Percentiles rank a stretch among this genome's conserved stretches.
These are phyloP conservation scores for Fusarium piperis DNA, from an alignment of 2,329 filamentous ascomycete genomes.

Conservation along the genomic window DNA sequence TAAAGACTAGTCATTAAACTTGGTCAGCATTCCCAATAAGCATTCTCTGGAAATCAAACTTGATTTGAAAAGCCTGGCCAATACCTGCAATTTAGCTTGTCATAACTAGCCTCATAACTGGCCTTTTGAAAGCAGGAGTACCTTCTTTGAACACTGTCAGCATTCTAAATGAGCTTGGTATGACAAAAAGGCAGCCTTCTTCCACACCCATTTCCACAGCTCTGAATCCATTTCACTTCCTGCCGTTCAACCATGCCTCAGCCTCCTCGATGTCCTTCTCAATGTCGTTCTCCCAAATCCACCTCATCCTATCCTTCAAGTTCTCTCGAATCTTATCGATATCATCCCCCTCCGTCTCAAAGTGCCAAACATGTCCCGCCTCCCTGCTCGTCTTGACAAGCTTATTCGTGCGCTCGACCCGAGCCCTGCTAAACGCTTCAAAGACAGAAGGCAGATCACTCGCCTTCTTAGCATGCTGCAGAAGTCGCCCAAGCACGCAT, in stretches of 20 bases:
- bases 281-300: conserved; percentile 12
- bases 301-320: conserved; percentile 1
- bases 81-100: not conserved
- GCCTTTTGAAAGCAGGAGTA: not conserved
- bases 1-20: not conserved
- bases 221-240: not conserved
- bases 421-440: conserved; percentile 6
- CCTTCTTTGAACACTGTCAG: not conserved
- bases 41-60: not conserved
- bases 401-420: conserved; percentile 4
- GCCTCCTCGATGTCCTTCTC: not conserved
- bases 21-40: not conserved
- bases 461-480: not conserved
- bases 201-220: not conserved
- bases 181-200: not conserved
- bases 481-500: conserved; percentile 40
- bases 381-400: conserved; percentile 9
- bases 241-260: not conserved
- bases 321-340: conserved; percentile 8
- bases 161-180: not conserved
- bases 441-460: conserved; percentile 6
- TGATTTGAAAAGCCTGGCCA: not conserved
- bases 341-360: conserved; percentile 12
- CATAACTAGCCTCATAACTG: not conserved
- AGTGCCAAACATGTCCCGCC: conserved; percentile 13